phyloP scores from a whole-genome alignment of 1,139 yeast genomes.

The Groenewaldozyma auringiensis region DNA sequence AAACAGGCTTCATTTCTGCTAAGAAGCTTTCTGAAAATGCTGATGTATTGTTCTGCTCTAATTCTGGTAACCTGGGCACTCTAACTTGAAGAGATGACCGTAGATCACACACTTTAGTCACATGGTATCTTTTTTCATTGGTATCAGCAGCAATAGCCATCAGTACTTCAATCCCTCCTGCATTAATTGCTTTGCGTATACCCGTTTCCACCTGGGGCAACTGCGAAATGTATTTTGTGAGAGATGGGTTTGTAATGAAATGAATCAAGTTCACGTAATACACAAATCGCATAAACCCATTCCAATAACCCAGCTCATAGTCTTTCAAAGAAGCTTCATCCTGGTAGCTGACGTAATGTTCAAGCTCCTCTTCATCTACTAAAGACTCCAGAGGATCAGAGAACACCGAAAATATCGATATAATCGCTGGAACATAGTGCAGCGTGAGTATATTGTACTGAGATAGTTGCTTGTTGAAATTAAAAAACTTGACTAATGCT shows the following conservation, averaged over 20 bases:
- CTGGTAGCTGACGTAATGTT: neutral
- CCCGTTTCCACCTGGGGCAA: neutral
- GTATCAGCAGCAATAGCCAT: constrained; percentile 67
- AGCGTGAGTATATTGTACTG: constrained; percentile 55
- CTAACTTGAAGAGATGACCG: constrained; percentile 58
- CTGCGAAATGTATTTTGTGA: neutral
- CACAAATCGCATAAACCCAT: constrained; percentile 50
- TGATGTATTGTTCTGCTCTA: neutral
- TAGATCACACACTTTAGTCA: constrained; percentile 42
- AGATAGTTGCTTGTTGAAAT: constrained; percentile 38
- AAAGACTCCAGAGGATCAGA: neutral
- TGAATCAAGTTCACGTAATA: constrained; percentile 48
- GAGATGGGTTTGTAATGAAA: neutral
- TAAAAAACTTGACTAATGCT: constrained; percentile 37
- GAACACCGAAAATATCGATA: constrained; percentile 12
- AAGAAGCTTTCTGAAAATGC: constrained; percentile 9
- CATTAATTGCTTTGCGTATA: constrained; percentile 46
- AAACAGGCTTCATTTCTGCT: constrained; percentile 14
- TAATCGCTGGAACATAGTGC: constrained; percentile 59
- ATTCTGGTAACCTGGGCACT: constrained; percentile 18
- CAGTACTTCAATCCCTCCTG: constrained; percentile 76
- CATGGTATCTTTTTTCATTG: constrained; percentile 31
- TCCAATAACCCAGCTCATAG: constrained; percentile 30
- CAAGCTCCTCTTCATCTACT: neutral
- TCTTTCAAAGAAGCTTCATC: neutral